Base-by-base conservation (phyloP, 495 filamentous ascomycete species). In the Neurospora sp. region DNA sequence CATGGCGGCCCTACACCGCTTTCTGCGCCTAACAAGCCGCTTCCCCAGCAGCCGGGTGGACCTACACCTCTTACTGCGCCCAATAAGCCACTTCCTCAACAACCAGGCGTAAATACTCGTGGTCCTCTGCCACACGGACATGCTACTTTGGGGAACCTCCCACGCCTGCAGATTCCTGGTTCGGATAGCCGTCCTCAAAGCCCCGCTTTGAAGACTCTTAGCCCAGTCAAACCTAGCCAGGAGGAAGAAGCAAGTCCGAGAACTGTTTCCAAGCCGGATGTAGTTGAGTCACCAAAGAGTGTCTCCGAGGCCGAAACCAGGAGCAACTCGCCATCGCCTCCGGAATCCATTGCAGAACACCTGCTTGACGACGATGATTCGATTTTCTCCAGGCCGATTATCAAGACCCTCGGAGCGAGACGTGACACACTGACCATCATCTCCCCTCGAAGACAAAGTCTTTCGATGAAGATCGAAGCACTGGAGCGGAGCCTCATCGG, bases 401-500 rank as follows among this genome's bases (percentile, higher is more conserved):
- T 86, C 37, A 80, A 77, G 31, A 82, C 80, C 40, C 81, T 86
- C 16, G 59, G 70, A 31, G 84, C 83, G 8, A 82, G 79, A 73
- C 81, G 85, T 38, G 83, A 86, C 46, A 85, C 84, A 1, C 48
- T 83, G 22, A 78, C 80, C 5, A 73, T 81, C 5, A 76, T 73
- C 69, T 72, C 77, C 0, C 76, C 80, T 10, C 75, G 79, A 16
- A 76, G 81, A 27, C 78, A 79, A 12, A 86, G 85, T 68, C 69
- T 85, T 69, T 81, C 82, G 14, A 85, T 83, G 81, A 81, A 77
- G 71, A 81, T 85, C n/a, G 85, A 86, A 70, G 80, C 83, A 69
- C 70, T 82, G 3, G 83, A 80, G 69, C 78, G 78, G 70, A 75
- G 74, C 4, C 75, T 80, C 6, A 38, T 80, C 42, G 70, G 46